A percentile compares a stretch with the other conserved stretches of the same genome.
These are phyloP conservation scores for Fusarium beomiforme DNA, from an alignment of 2,329 filamentous ascomycete species.

Conservation along the genomic window DNA sequence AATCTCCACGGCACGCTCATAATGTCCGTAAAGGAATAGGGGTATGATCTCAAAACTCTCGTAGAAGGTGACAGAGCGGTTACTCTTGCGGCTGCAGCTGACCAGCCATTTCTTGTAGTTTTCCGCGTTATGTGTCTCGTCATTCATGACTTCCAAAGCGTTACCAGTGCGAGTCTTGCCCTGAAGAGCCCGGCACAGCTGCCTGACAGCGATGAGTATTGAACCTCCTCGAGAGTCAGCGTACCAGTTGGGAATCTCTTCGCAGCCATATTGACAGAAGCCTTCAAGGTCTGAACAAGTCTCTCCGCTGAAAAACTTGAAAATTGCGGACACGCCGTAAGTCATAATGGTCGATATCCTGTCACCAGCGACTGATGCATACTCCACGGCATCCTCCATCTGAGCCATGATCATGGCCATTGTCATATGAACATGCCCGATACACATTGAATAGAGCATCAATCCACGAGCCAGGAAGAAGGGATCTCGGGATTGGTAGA, in stretches of 20 bases:
- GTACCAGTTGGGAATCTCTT: slow-evolving; percentile 79
- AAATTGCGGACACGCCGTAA: slow-evolving; percentile 72
- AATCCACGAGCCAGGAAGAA: slow-evolving; percentile 75
- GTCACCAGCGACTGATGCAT: slow-evolving; percentile 73
- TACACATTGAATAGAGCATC: slow-evolving; percentile 74
- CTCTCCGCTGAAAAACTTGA: slow-evolving; percentile 76
- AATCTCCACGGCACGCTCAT: slow-evolving; percentile 66
- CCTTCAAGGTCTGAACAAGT: slow-evolving; percentile 75
- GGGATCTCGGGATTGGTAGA: slow-evolving; percentile 69
- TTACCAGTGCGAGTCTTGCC: slow-evolving; percentile 72
- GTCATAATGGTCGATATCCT: slow-evolving; percentile 77
- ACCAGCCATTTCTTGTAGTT: slow-evolving; percentile 69
- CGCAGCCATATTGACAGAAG: slow-evolving; percentile 76
- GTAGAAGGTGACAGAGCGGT: slow-evolving; percentile 74
- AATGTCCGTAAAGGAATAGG: slow-evolving; percentile 71
- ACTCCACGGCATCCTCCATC: slow-evolving; percentile 73
- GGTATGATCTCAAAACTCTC: slow-evolving; percentile 72
- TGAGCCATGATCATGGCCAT: slow-evolving; percentile 66
- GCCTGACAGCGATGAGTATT: slow-evolving; percentile 72
- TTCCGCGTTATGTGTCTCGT: slow-evolving; percentile 70
- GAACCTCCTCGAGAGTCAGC: slow-evolving; percentile 77
- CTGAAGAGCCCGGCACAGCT: slow-evolving; percentile 75
- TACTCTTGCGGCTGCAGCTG: slow-evolving; percentile 65
- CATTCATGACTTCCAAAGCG: slow-evolving; percentile 69
- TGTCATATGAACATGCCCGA: slow-evolving; percentile 76